Base-by-base conservation (phyloP, 768 basidiomycete species). In the Rhizopogon rudus region DNA sequence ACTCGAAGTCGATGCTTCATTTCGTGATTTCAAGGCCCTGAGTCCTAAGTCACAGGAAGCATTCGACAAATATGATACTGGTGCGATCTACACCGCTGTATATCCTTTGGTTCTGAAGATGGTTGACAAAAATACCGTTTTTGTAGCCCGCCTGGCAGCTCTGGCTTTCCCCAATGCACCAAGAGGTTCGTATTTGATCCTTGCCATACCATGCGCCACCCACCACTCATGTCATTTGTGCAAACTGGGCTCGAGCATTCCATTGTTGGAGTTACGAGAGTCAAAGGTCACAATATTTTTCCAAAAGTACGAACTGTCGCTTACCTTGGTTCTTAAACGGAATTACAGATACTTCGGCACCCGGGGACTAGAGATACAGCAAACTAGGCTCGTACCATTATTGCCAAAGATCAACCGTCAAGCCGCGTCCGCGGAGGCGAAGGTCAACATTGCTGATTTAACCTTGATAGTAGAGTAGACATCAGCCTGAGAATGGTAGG, bases 21-120 rank as follows among this genome's bases (percentile, higher is more conserved):
- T 69, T 35, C 66, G 68, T 35, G 52, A 57, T 9, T 76, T 75
- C 61, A 63, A 67, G 3, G 67, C 73, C 0, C 73, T 78, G 55
- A 59, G 56, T 3, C 59, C 67, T 2, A 63, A 65, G 16, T 63
- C 74, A 0, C 75, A 77, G 56, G 60, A 54, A 8, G 72, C 71
- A 1, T 77, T 80, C 62, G 66, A 78, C 40, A 54, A 49, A 5
- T 76, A 76, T 57, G 70, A 77, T 55, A 73, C 77, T 54, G 69
- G 77, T 73, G 3, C 8, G 43, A 50, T 14, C 37, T 44, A 25
- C 9, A 22, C 22, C 6, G 9, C 25, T 8, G 31, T 7, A 22
- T 13, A 2, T 9, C 10, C 22, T 13, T 43, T 7, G 10, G n/a
- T 40, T 40, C 10, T n/a, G 13, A 43, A 43, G 42, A 22, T 43